Evolutionary conservation across 805 yeast species (phyloP), one percentile per base, ranked within the genome.

Genomic region (Wickerhamiella galacta): DNA sequence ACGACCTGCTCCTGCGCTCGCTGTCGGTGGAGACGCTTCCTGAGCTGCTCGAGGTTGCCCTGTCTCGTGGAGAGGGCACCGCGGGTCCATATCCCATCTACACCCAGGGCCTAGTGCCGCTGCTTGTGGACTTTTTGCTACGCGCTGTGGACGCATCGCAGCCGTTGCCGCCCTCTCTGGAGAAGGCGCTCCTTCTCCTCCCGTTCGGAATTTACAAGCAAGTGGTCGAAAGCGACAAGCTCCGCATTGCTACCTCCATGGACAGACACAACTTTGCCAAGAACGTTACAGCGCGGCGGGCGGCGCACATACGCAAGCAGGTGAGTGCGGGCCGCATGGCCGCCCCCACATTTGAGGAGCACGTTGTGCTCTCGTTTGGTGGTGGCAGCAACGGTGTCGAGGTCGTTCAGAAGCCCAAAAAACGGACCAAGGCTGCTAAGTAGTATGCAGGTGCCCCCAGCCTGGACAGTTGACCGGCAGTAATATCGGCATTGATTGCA

Each of bases 341-440:
- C 20, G 21, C 34, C 1, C 20, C 14, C 24, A n/a, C 19, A 10
- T 19, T 24, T n/a, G 57, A 52, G 28, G 59, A 54, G 31, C 40
- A 40, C 8, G 59, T 54, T 6, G 55, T 54, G 19, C 36, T 54
- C 34, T 53, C 57, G 4, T 54, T 54, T 39, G 57, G 57, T 9
- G 56, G 51, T 9, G 54, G 56, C 16, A 44, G 42, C 11, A 47
- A 49, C 15, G 57, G 59, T 9, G 51, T 54, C 10, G 33, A 34
- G 24, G 31, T 35, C n/a, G 31, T 31, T 6, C 34, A 32, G 18
- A 31, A 31, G 28, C 26, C 27, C 17, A 33, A 28, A 28, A 25
- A 25, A 22, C 17, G 16, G 7, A 12, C 15, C 12, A 24, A 7
- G 12, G 10, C 9, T 24, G 12, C 26, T 11, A 7, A 11, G 26